Evolutionary conservation across 2,329 filamentous ascomycete genomes (phyloP), one percentile per base, ranked within the genome.

Genomic region (Fusarium humuli): DNA sequence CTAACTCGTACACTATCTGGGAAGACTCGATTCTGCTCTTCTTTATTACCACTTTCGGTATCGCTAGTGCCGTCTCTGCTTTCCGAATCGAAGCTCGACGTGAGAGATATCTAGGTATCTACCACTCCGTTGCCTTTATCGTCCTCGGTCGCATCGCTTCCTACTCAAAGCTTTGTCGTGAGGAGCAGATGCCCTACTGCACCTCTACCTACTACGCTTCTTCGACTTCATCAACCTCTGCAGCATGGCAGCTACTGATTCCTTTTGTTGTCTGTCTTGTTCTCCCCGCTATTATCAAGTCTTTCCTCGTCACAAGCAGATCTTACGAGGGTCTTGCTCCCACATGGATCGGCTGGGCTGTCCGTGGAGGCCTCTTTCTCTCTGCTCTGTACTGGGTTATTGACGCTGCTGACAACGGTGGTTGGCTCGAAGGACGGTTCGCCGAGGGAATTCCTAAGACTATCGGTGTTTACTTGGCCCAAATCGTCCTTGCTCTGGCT

Each of bases 1-100:
- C 96, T 6, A 99, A 99, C 81, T 99, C 96, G 0, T 99, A 94
- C 81, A 98, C 95, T 0, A 97, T 99, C 71, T 99, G 96, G 94
- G 96, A 99, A 82, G 96, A 99, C 76, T 92, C 94, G 16, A 98
- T 98, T 59, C 86, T 97, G 7, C 85, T 97, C 5, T 97, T 97
- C 82, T 95, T 98, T 82, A 88, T 98, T 62, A 89, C 90, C 4
- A 96, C 94, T 0, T 98, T 98, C 77, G 94, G 94, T 30, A 80
- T 94, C 9, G 85, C 91, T n/a, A 88, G 91, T 37, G 87, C 92
- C 14, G 80, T 93, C 14, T 90, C 91, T 4, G 94, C 94, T 1
- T 86, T 97, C 75, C 89, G 93, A 18, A 90, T 94, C 69, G 86
- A 89, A 54, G 85, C 87, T 37, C 82, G 86, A 25, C 82, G 86